Evolutionary conservation across 352 stramenopile genomes (phyloP).

Genomic region (Phytopythium cucurbitacearum): DNA sequence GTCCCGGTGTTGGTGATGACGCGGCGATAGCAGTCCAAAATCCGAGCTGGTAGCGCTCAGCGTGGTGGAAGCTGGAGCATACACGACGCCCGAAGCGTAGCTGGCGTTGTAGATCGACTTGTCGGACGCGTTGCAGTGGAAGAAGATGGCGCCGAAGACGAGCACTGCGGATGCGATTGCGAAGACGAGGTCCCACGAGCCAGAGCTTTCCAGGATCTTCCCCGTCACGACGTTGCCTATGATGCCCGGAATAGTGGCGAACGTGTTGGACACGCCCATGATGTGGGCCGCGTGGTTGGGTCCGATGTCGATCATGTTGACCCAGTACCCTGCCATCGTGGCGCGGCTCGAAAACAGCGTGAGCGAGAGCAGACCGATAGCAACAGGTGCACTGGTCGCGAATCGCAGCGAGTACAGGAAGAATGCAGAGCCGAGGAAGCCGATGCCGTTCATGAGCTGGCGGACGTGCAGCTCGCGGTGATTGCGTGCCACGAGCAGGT

Average conservation of each 20-base stretch:
- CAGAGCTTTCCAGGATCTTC: constrained; percentile 64
- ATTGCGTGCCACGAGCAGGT: constrained; percentile 58
- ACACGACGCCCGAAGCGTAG: background rate
- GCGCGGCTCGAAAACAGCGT: constrained; percentile 77
- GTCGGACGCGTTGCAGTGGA: constrained; percentile 76
- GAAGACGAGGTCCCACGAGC: constrained; percentile 83
- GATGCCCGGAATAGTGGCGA: constrained; percentile 81
- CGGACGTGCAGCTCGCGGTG: constrained; percentile 73
- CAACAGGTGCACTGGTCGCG: constrained; percentile 39
- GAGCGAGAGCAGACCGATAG: constrained; percentile 64
- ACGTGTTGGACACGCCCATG: constrained; percentile 87
- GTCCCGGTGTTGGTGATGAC: constrained; percentile 25
- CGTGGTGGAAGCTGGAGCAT: constrained; percentile 4
- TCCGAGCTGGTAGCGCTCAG: constrained; percentile 17
- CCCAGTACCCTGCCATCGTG: constrained; percentile 79
- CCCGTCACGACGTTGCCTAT: constrained; percentile 84
- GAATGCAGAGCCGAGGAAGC: constrained; percentile 64
- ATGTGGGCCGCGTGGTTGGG: constrained; percentile 76
- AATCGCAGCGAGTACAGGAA: constrained; percentile 75
- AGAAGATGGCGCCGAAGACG: constrained; percentile 64
- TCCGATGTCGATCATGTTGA: constrained; percentile 89
- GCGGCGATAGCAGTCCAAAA: constrained; percentile 23
- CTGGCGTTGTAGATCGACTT: constrained; percentile 54
- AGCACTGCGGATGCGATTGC: constrained; percentile 67
- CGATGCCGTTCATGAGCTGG: constrained; percentile 71